Conservation (phyloP, 169 alveolate species). For the Eimeria brunetti region DNA sequence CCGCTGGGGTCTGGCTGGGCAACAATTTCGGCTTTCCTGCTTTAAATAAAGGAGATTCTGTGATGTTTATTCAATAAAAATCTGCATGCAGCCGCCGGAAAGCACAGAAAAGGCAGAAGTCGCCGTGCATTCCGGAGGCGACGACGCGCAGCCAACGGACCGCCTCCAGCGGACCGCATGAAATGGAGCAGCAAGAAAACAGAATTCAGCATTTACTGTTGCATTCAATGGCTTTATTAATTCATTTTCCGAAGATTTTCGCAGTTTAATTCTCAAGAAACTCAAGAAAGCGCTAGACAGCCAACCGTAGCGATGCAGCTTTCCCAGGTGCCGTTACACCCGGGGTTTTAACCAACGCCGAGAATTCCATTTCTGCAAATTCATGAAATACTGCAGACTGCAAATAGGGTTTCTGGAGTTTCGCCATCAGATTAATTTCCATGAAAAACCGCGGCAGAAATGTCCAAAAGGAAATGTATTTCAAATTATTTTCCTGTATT, state of each 20-base stretch:
- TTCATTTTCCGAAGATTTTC: neutral
- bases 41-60: neutral
- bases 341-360: no score
- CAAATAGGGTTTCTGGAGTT: no score
- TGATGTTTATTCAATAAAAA: neutral
- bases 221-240: neutral
- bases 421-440: no score
- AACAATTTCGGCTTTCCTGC: no score
- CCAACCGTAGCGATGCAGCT: neutral
- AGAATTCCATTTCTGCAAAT: no score
- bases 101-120: neutral
- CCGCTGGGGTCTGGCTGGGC: neutral
- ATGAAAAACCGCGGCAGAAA: no score
- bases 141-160: conserved; percentile 5
- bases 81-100: neutral
- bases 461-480: no score
- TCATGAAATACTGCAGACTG: no score
- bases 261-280: neutral
- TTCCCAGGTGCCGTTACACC: no score
- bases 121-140: neutral
- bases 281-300: neutral
- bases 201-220: neutral
- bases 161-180: conserved; percentile 10
- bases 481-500: no score
- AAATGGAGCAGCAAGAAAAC: neutral